Conservation (phyloP, 2,329 filamentous ascomycete species). For the Magnaporthiopsis rhizophila region DNA sequence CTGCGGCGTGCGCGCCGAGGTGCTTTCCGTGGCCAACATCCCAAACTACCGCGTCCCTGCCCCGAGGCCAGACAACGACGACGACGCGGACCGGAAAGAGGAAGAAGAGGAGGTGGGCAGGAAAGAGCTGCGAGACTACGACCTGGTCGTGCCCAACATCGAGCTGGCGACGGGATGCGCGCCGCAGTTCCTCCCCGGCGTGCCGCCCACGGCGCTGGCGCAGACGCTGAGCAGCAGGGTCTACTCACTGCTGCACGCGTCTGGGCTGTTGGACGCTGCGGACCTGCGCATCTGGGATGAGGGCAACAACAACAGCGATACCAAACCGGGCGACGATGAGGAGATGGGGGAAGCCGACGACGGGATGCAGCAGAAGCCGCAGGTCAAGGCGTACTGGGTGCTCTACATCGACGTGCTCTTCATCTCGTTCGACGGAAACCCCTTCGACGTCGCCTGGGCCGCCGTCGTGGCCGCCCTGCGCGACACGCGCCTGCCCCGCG, state of each 20-base stretch:
- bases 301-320: slow-evolving; percentile 13
- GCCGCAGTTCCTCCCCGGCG: slow-evolving; percentile 76
- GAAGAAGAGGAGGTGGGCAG: slow-evolving; percentile 19
- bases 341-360: slow-evolving; percentile 14
- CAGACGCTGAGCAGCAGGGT: slow-evolving; percentile 80
- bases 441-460: slow-evolving; percentile 86
- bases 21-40: slow-evolving; percentile 67
- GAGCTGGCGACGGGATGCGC: slow-evolving; percentile 87
- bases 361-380: slow-evolving; percentile 19
- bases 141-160: slow-evolving; percentile 85
- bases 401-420: slow-evolving; percentile 95
- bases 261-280: slow-evolving; percentile 55
- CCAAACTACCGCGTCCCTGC: slow-evolving; percentile 49
- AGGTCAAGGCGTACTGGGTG: slow-evolving; percentile 82
- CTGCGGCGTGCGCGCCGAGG: slow-evolving; percentile 82
- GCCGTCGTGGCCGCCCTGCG: slow-evolving; percentile 72
- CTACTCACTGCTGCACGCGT: slow-evolving; percentile 65
- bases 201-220: slow-evolving; percentile 68
- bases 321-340: slow-evolving; percentile 25
- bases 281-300: slow-evolving; percentile 63
- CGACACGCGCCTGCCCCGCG: slow-evolving; percentile 68
- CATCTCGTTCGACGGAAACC: slow-evolving; percentile 84
- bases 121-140: slow-evolving; percentile 49
- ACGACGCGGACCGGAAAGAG: neutral
- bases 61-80: slow-evolving; percentile 12